Conservation (phyloP, 2,329 filamentous ascomycete genomes). For the Exophiala viscosa region DNA sequence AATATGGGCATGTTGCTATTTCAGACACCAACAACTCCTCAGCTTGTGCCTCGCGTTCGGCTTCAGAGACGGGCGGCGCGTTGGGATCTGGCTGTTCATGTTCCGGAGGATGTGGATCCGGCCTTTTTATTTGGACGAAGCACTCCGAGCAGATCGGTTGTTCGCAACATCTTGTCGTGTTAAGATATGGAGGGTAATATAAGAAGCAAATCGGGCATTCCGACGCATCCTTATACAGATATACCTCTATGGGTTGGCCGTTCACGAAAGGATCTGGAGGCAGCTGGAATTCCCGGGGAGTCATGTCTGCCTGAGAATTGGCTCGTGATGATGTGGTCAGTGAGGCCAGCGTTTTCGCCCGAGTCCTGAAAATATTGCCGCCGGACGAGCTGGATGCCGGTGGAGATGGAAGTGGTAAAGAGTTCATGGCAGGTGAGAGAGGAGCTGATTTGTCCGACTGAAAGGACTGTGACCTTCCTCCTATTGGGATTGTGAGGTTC, state of each 20-base stretch:
- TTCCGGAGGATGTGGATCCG: constrained; percentile 85
- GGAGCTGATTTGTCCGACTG: constrained; percentile 67
- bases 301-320: constrained; percentile 66
- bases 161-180: constrained; percentile 90
- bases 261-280: constrained; percentile 85
- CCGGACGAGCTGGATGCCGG: constrained; percentile 48
- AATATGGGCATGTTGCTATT: constrained; percentile 89
- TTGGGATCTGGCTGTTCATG: constrained; percentile 54
- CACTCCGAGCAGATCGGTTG: constrained; percentile 97
- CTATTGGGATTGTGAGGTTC: constrained; percentile 74
- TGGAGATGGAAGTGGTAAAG: constrained; percentile 59
- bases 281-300: constrained; percentile 72
- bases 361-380: constrained; percentile 67
- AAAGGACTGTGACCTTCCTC: constrained; percentile 70
- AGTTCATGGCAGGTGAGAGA: constrained; percentile 58
- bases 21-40: constrained; percentile 76
- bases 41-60: constrained; percentile 39
- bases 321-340: constrained; percentile 74
- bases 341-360: constrained; percentile 84
- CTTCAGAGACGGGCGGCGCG: constrained; percentile 33
- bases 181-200: constrained; percentile 90
- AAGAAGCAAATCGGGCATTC: constrained; percentile 98
- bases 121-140: constrained; percentile 96
- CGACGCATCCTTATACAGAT: constrained; percentile 81
- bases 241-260: constrained; percentile 88